These are phyloP conservation scores for Infundibulicybe gibba DNA, from an alignment of 768 basidiomycete genomes.

Conservation along the genomic window DNA sequence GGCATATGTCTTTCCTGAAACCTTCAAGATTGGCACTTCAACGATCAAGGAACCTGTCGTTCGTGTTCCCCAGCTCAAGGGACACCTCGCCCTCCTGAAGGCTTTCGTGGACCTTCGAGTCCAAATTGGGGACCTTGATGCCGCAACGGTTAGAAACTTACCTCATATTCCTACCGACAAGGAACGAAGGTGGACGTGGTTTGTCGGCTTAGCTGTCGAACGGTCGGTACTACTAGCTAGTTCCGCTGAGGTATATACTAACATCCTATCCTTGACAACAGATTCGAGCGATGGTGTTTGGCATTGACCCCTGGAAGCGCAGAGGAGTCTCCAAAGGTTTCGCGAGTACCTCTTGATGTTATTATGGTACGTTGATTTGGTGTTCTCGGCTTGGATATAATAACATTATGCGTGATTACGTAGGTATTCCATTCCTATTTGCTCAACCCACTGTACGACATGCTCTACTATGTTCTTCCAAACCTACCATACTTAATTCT, in stretches of 20 bases:
- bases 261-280: neutral
- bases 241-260: neutral
- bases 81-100: conserved; percentile 14
- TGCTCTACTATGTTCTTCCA: neutral
- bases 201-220: conserved; percentile 16
- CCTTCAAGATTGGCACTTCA: too few relatives aligned
- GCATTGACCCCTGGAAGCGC: neutral
- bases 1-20: too few relatives aligned
- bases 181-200: conserved; percentile 13
- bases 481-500: neutral
- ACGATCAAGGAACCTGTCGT: too few relatives aligned
- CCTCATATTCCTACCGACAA: conserved; percentile 4
- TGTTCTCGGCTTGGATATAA: neutral
- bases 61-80: conserved; percentile 9
- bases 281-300: conserved; percentile 15
- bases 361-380: conserved; percentile 10
- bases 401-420: neutral
- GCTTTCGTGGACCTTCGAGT: conserved; percentile 8
- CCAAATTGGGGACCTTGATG: conserved; percentile 4
- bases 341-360: conserved; percentile 15
- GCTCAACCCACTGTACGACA: conserved; percentile 10
- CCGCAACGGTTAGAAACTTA: neutral
- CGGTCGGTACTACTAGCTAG: conserved; percentile 5
- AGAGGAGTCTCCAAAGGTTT: neutral
- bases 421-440: conserved; percentile 23